These are phyloP conservation scores for Calvatia gigantea DNA, from an alignment of 768 basidiomycete species.

Conservation along the genomic window DNA sequence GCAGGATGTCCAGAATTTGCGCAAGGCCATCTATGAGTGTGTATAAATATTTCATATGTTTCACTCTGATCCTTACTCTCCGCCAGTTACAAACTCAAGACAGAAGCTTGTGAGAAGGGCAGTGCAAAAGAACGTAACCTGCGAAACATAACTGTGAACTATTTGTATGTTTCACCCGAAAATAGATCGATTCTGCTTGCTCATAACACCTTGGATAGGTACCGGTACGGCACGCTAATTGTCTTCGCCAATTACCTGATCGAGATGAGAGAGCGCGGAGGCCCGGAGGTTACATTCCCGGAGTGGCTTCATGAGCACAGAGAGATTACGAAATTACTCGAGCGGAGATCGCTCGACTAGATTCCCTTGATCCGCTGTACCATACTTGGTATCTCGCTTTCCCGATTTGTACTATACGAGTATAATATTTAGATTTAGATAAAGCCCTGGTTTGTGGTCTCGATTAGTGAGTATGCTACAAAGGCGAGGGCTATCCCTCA, in stretches of 20 bases:
- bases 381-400: not conserved
- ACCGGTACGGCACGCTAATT: slow-evolving; percentile 88
- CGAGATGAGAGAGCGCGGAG: slow-evolving; percentile 46
- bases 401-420: slow-evolving; percentile 5
- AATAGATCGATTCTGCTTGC: slow-evolving; percentile 5
- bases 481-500: not conserved
- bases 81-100: slow-evolving; percentile 84
- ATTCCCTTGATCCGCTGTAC: not conserved
- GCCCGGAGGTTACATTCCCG: slow-evolving; percentile 57
- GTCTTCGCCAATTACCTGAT: slow-evolving; percentile 95
- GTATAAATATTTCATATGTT: slow-evolving; percentile 22
- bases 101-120: slow-evolving; percentile 77
- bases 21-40: slow-evolving; percentile 93
- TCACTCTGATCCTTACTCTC: slow-evolving; percentile 1
- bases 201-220: slow-evolving; percentile 37
- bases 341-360: slow-evolving; percentile 66
- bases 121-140: slow-evolving; percentile 76
- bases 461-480: not conserved
- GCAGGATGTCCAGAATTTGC: slow-evolving; percentile 96
- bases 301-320: slow-evolving; percentile 80
- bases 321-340: slow-evolving; percentile 77
- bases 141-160: slow-evolving; percentile 78
- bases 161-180: slow-evolving; percentile 48
- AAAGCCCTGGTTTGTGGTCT: not conserved
- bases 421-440: slow-evolving; percentile 5